These are phyloP conservation scores for Erythrobasidium yunnanense DNA, from an alignment of 768 basidiomycete genomes.

Conservation along the genomic window DNA sequence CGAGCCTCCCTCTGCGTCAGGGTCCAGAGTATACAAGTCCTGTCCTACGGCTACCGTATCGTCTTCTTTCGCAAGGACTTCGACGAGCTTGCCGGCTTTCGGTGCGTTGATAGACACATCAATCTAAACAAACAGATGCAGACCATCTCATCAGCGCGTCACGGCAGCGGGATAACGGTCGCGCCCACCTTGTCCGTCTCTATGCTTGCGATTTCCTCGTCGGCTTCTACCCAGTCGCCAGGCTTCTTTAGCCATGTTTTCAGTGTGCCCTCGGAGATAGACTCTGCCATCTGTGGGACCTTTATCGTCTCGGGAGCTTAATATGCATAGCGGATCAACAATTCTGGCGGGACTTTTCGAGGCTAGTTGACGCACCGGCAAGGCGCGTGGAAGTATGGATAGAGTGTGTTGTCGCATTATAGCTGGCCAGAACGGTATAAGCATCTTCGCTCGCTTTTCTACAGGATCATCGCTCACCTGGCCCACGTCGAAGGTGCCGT, in stretches of 20 bases:
- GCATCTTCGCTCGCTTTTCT: too few relatives aligned
- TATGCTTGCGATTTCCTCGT: slow-evolving; percentile 95
- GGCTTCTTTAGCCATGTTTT: slow-evolving; percentile 89
- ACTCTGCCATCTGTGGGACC: slow-evolving; percentile 84
- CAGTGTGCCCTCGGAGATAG: slow-evolving; percentile 92
- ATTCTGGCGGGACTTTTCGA: too few relatives aligned
- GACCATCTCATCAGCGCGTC: too few relatives aligned
- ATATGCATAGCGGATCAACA: too few relatives aligned
- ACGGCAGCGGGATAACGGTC: background rate
- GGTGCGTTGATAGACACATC: slow-evolving; percentile 96
- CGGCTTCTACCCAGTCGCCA: slow-evolving; percentile 76
- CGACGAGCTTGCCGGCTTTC: slow-evolving; percentile 69
- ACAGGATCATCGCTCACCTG: too few relatives aligned
- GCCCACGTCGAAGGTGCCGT: too few relatives aligned
- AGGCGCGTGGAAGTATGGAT: too few relatives aligned
- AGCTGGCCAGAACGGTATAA: too few relatives aligned
- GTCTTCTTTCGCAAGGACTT: slow-evolving; percentile 82
- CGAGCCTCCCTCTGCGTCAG: background rate
- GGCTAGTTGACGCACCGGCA: too few relatives aligned
- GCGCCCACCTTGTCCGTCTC: slow-evolving; percentile 91
- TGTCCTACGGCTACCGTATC: slow-evolving; percentile 90
- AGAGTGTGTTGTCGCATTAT: too few relatives aligned
- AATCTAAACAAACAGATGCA: slow-evolving; percentile 52
- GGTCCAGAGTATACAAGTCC: slow-evolving; percentile 78
- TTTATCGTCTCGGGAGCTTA: slow-evolving; percentile 59